phyloP scores from a whole-genome alignment of 2,329 filamentous ascomycete species.

The Hirsutella minnesotensis region DNA sequence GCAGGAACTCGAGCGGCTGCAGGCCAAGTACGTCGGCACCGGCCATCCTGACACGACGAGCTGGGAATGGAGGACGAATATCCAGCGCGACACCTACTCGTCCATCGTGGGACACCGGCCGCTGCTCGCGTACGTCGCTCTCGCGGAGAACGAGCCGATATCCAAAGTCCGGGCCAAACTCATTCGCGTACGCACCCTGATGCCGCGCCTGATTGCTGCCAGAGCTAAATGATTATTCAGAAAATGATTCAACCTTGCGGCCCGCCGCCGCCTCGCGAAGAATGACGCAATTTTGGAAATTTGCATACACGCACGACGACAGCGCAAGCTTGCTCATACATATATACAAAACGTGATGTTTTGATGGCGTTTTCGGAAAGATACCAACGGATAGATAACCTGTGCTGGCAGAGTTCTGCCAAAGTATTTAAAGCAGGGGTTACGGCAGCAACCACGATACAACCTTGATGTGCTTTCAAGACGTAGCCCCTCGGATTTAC shows the following conservation, averaged over 20 bases:
- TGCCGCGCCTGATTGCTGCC: not conserved
- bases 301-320: not conserved
- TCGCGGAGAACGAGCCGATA: constrained; percentile 76
- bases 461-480: not conserved
- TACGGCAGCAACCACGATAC: too few species aligned
- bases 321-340: not conserved
- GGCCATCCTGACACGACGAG: constrained; percentile 94
- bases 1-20: constrained; percentile 93
- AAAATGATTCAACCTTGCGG: constrained; percentile 57
- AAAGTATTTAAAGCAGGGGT: too few species aligned
- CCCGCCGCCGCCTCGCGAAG: constrained; percentile 44
- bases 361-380: constrained; percentile 1
- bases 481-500: too few species aligned
- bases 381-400: not conserved
- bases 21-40: constrained; percentile 91
- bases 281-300: constrained; percentile 24
- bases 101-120: constrained; percentile 85
- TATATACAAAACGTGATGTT: not conserved
- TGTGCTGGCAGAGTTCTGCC: too few species aligned
- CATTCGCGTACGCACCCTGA: constrained; percentile 48
- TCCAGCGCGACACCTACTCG: constrained; percentile 83
- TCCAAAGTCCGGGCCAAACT: constrained; percentile 70
- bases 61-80: constrained; percentile 95
- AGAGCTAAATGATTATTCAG: constrained; percentile 20
- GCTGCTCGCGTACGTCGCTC: constrained; percentile 75